Conservation (phyloP, 768 basidiomycete species). For the Terana coerulea region DNA sequence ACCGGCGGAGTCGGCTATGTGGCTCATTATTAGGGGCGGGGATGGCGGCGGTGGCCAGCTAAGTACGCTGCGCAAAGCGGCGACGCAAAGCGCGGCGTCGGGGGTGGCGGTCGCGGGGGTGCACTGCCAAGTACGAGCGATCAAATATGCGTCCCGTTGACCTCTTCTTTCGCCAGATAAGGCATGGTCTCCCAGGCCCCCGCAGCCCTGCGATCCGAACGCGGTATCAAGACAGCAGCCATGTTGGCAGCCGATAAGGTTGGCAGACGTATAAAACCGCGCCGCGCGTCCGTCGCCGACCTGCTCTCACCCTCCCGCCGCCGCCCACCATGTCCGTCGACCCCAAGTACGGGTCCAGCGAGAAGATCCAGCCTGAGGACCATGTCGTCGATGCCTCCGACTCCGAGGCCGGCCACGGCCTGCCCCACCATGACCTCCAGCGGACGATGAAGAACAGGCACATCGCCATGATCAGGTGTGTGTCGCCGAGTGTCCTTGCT, state of each 20-base stretch:
- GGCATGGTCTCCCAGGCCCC: not conserved
- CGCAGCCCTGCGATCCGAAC: not conserved
- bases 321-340: constrained; percentile 8
- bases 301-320: not conserved
- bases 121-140: too few relatives aligned
- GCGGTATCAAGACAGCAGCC: not conserved
- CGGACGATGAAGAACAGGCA: constrained; percentile 51
- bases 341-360: constrained; percentile 6
- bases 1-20: not conserved
- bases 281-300: not conserved
- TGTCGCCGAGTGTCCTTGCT: not conserved
- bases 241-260: not conserved
- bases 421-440: not conserved
- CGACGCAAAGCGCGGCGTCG: too few relatives aligned
- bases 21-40: too few relatives aligned
- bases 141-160: too few relatives aligned
- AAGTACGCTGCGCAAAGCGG: too few relatives aligned
- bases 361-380: constrained; percentile 4
- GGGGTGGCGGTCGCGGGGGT: too few relatives aligned
- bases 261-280: not conserved
- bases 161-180: not conserved
- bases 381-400: constrained; percentile 5
- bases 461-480: constrained; percentile 76
- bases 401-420: constrained; percentile 11
- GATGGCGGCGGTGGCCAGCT: too few relatives aligned